phyloP scores from a whole-genome alignment of 345 rosid species.

The Eucalyptus globulus region DNA sequence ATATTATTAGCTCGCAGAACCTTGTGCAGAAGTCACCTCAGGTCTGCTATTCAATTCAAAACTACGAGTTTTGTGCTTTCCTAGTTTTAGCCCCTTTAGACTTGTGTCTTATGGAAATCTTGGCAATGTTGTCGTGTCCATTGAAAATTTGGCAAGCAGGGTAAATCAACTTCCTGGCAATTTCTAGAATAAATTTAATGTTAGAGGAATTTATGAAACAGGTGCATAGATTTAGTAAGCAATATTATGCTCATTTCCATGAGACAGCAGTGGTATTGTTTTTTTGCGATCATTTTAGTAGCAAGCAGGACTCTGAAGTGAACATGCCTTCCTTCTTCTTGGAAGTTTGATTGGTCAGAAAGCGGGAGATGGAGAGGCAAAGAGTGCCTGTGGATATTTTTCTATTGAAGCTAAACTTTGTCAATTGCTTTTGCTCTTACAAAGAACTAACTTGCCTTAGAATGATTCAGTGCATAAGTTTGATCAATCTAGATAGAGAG shows the following conservation, averaged over 20 bases:
- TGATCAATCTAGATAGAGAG: not conserved
- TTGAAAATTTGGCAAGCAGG: not conserved
- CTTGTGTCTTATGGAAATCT: not conserved
- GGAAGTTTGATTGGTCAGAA: not conserved
- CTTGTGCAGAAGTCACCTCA: not conserved
- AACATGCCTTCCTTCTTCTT: not conserved
- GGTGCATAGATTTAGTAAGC: not conserved
- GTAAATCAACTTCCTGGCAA: not conserved
- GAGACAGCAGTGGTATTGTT: not conserved
- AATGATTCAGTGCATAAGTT: not conserved
- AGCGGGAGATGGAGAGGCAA: not conserved
- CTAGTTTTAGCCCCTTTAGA: not conserved
- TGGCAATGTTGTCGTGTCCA: not conserved
- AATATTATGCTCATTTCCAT: not conserved
- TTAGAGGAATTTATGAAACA: not conserved
- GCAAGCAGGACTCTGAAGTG: not conserved
- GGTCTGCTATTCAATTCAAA: not conserved
- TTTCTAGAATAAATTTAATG: not conserved
- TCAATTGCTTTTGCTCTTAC: not conserved
- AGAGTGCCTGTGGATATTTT: not conserved
- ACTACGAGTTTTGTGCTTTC: not conserved
- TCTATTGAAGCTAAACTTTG: not conserved
- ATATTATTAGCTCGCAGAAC: not conserved
- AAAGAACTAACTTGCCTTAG: not conserved
- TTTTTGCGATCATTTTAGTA: not conserved